Evolutionary conservation across 768 basidiomycete species (phyloP), one percentile per base, ranked within the genome.

Genomic region (Lactarius psammicola): DNA sequence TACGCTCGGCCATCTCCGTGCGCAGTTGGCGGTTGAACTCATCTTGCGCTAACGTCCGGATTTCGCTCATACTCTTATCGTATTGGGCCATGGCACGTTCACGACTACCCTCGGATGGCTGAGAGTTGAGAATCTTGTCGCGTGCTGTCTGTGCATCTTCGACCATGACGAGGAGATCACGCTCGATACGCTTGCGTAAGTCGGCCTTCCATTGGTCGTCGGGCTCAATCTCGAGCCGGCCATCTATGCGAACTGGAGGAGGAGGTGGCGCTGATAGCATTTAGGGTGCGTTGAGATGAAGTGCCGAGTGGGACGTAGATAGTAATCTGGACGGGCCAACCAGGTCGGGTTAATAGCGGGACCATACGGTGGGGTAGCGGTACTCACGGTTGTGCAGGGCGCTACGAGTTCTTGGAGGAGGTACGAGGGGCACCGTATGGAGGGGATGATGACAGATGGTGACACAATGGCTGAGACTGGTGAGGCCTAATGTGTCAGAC

Each of bases 201-300:
- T 69, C 68, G 36, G 55, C 51, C 38, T 70, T 70, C 68, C 68
- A 69, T 26, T 60, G 60, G 2, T 70, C 69, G 57, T 70, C 62
- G 34, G 55, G 69, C 56, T 69, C 69, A 42, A 63, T 20, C 30
- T 65, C 44, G 58, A 26, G 18, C 30, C 20, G 28, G 59, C 28
- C 33, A 42, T 61, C 66, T 33, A 62, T 67, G 49, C 62, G 61
- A 55, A 67, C 33, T 15, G 65, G 60, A n/a, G 59, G 68, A 31
- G 61, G 68, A 46, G 8, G 68, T 59, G 44, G 34, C 33, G 51
- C 61, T 46, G 62, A 57, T 63, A 63, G 51, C 68, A 69, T 69
- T 63, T 67, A 65, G 61, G 57, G 42, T 63, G 65, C 49, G 62
- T 60, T 55, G 31, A 55, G 54, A 61, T 28, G 56, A 66, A 67